Evolutionary conservation across 495 filamentous ascomycete genomes (phyloP), one percentile per base, ranked within the genome.

Genomic region (Tuber melanosporum): DNA sequence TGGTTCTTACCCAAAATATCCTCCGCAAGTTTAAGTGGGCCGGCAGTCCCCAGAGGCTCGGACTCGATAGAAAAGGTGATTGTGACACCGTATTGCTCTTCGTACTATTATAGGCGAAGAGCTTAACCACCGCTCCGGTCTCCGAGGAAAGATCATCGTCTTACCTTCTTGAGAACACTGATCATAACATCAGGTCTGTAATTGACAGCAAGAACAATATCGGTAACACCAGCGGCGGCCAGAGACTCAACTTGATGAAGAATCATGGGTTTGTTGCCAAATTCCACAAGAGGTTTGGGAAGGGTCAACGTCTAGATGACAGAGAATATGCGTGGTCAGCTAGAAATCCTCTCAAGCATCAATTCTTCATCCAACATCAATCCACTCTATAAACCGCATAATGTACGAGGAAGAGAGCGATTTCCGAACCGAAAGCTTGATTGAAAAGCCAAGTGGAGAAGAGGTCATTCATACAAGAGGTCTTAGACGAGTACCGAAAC

Each of bases 181-280:
- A 91, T 89, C 95, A 99, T 99, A 81, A 99, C 88, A 88, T 99
- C 96, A 43, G 95, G 95, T 78, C 95, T 91, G 87, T 99, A 99
- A 88, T 99, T 99, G 84, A 99, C 95, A 74, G 96, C 95, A 76
- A 99, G 88, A 57, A 99, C 96, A 83, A 99, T 97, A 87, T 98
- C 94, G 78, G 95, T 98, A 52, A 98, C 95, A 84, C 95, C 95
- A 45, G 94, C 95, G 78, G 92, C 93, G 80, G 96, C 95, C 82
- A 99, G 87, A 81, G 92, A 93, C 86, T 98, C 94, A 81, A 99
- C 92, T 85, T 99, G 95, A 87, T 99, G 95, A 78, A 95, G 88
- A 86, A 99, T 99, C 95, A 99, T 99, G 81, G 94, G 95, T 85
- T 93, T 94, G 88, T 99, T 99, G 81, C 90, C 94, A 85, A 99